A percentile compares a stretch with the other conserved stretches of the same genome.
Conservation (phyloP, 139 green algal genomes). For the Tetraselmis striata region DNA sequence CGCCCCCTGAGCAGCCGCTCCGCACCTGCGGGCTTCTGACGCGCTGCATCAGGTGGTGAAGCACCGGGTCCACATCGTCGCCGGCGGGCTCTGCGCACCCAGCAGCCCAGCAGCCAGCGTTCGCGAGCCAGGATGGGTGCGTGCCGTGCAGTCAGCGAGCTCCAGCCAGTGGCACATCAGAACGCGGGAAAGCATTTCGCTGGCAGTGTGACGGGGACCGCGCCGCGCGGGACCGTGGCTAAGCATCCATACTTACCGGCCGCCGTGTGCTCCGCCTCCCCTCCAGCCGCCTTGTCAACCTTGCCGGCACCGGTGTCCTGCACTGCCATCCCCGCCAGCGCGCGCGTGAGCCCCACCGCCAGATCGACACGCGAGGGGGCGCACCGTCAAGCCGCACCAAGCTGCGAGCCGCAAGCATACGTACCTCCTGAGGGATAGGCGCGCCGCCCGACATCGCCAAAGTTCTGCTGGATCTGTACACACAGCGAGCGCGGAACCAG, state of each 20-base stretch:
- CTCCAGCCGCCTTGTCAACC: too few species aligned
- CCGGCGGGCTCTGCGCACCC: too few species aligned
- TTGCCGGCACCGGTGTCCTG: too few species aligned
- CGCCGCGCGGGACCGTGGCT: too few species aligned
- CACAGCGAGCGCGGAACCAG: neutral
- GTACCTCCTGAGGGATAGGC: neutral
- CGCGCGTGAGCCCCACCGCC: neutral
- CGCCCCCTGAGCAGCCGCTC: slow-evolving; percentile 39
- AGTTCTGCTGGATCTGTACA: neutral
- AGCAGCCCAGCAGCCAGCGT: too few species aligned
- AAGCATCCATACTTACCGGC: neutral
- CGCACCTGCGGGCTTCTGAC: slow-evolving; percentile 33
- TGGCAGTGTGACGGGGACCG: too few species aligned
- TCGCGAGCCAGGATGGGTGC: neutral
- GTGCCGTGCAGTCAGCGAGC: neutral
- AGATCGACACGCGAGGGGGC: neutral
- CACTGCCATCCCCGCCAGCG: neutral
- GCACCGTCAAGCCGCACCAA: neutral
- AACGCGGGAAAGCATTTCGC: too few species aligned
- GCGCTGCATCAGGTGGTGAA: slow-evolving; percentile 41
- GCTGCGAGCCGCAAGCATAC: neutral
- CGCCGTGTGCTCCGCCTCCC: neutral
- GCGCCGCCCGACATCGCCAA: neutral
- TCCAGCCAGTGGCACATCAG: too few species aligned
- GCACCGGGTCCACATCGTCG: slow-evolving; percentile 21